Conservation (phyloP, 1,139 yeast genomes). For the Candida smagusa region DNA sequence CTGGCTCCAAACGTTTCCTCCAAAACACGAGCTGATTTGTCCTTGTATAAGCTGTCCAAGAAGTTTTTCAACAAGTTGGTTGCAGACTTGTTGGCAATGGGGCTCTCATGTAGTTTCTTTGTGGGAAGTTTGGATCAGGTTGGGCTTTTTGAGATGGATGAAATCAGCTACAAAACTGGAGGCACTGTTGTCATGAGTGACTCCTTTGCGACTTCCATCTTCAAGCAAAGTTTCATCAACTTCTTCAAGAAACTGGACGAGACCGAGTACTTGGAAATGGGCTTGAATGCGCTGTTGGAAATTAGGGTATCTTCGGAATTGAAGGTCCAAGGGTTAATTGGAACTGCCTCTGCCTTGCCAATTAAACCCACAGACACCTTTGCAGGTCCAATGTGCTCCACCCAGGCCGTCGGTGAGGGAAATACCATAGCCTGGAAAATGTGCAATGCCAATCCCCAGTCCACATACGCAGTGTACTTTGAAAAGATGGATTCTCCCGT, state of each 20-base stretch:
- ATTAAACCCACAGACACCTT: constrained; percentile 24
- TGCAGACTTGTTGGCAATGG: constrained; percentile 33
- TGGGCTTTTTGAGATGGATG: constrained; percentile 65
- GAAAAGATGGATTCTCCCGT: constrained; percentile 44
- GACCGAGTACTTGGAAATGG: constrained; percentile 40
- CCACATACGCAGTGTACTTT: constrained; percentile 56
- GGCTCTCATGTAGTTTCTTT: constrained; percentile 55
- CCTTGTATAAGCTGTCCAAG: constrained; percentile 34
- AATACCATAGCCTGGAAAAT: constrained; percentile 61
- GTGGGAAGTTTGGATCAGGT: constrained; percentile 68
- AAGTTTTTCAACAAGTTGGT: constrained; percentile 47
- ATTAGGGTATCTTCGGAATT: constrained; percentile 48
- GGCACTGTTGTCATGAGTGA: constrained; percentile 63
- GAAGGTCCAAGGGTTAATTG: constrained; percentile 55
- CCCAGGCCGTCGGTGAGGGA: constrained; percentile 43
- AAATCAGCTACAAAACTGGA: constrained; percentile 55
- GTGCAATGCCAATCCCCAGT: constrained; percentile 52
- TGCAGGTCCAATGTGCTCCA: constrained; percentile 24
- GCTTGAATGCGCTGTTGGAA: constrained; percentile 58
- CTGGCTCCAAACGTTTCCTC: constrained; percentile 22
- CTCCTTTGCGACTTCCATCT: constrained; percentile 62
- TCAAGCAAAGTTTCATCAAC: constrained; percentile 59
- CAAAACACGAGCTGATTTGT: constrained; percentile 29
- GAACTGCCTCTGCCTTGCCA: constrained; percentile 50
- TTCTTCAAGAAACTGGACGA: constrained; percentile 35